Conservation (phyloP, 2,329 filamentous ascomycete genomes). For the Lachnellula cervina region DNA sequence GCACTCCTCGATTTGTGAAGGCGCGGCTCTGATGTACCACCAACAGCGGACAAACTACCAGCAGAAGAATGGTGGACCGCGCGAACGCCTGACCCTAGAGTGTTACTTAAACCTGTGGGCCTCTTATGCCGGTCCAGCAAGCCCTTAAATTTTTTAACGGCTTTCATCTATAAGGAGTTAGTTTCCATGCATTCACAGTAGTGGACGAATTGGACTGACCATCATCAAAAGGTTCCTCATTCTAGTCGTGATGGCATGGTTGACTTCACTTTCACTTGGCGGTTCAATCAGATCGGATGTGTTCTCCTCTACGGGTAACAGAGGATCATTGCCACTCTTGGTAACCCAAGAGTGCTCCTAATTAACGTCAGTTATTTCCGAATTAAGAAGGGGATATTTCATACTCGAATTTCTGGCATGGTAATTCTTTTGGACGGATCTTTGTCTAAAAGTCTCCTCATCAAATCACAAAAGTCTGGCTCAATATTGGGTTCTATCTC, state of each 20-base stretch:
- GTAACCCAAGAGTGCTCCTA: conserved; percentile 95
- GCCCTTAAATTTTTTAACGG: conserved; percentile 81
- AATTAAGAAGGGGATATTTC: conserved; percentile 26
- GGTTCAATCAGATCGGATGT: conserved; percentile 73
- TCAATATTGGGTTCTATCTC: conserved; percentile 60
- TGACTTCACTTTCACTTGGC: conserved; percentile 86
- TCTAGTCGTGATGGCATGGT: conserved; percentile 83
- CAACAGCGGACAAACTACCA: conserved; percentile 37
- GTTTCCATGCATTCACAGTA: background rate
- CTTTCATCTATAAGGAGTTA: conserved; percentile 63
- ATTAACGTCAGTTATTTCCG: background rate
- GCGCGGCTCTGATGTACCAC: conserved; percentile 33
- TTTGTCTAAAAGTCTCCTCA: conserved; percentile 73
- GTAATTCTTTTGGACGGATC: conserved; percentile 76
- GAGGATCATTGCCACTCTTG: conserved; percentile 66
- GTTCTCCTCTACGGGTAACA: conserved; percentile 81
- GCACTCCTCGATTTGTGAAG: conserved; percentile 43
- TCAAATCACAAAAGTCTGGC: conserved; percentile 67
- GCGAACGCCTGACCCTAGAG: conserved; percentile 53
- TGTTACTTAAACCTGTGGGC: conserved; percentile 48
- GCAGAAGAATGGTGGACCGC: conserved; percentile 46
- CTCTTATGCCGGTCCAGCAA: conserved; percentile 55
- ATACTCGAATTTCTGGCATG: conserved; percentile 76
- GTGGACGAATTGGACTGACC: conserved; percentile 41
- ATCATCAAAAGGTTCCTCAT: conserved; percentile 84